Evolutionary conservation across 2,329 filamentous ascomycete genomes (phyloP), one percentile per base, ranked within the genome.

Genomic region (Claviceps sp.): DNA sequence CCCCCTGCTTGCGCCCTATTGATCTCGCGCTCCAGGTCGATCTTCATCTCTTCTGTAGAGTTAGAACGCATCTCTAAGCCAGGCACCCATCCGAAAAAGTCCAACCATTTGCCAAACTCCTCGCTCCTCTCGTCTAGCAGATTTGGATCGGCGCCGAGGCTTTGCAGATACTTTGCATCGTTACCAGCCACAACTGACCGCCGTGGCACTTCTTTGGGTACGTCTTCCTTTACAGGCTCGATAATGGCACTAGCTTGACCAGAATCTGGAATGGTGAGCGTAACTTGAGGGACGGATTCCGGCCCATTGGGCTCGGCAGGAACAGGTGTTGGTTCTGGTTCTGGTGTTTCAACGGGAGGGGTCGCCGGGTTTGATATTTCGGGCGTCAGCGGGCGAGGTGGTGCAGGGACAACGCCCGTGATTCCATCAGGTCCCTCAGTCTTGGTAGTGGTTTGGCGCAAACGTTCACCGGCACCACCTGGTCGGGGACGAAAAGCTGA

Each of bases 1-100:
- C 88, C 90, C 52, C 88, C 91, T 48, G 90, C 90, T 69, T 96
- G 91, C 2, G 91, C 86, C 58, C 88, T 86, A 57, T 89, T 88
- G 52, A 96, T 79, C 64, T 96, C 90, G 55, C 89, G 82, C 50
- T 91, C 87, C 51, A 96, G 77, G 57, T 95, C 88, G 13, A 79
- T 74, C 68, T 90, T 88, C 63, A 96, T 76, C 50, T 87, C 82
- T 49, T 94, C 87, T 51, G 91, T 82, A 54, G 81, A 86, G 57
- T 85, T 83, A 45, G 81, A 74, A 50, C 86, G 82, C 65, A 88
- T 83, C 56, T 87, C 77, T 47, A 84, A 82, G 47, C 85, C 87
- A 22, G 78, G 78, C 8, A 88, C 82, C 88, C 89, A 96, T 37
- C 89, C 89, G 64, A 95, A 87, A 62, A 94, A 88, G 56, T 88